Evolutionary conservation across 257 asterid species (phyloP), one percentile per base, ranked within the genome.

Genomic region (Petrea volubilis): DNA sequence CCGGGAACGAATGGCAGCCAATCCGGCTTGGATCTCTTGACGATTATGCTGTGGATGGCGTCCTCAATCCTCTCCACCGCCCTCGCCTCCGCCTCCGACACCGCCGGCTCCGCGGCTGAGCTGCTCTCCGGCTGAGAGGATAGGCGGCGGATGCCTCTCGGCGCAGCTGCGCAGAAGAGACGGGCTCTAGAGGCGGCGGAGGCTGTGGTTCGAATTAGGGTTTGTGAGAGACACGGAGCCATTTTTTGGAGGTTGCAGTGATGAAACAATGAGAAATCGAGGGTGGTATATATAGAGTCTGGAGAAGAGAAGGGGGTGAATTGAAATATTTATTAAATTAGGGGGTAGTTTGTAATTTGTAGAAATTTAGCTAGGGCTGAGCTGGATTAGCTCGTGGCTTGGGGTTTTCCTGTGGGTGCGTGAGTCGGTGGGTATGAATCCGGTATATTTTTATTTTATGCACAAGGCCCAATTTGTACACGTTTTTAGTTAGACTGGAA

Each of bases 1-100:
- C 97, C 96, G 5, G 96, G 96, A 1, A 75, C 68, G 52, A 92
- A 86, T 1, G 88, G 87, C 18, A 87, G 74, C 96, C 96, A 89
- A 60, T 85, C 90, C 1, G 96, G 96, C 12, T 81, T 77, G 5
- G 90, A 86, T 80, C 84, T 75, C 55, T 40, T 74, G 0, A 81
- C 81, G 29, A 87, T 79, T 28, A 81, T 76, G 18, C 79, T 51
- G 41, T 89, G 93, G 24, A 91, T 85, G 3, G 84, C 85, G 29
- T 86, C 95, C 77, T 89, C 97, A 18, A 92, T 83, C 64, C 69
- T 83, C 80, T 79, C 78, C 72, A 89, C 90, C 47, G 84, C 81
- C 73, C 64, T 67, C 6, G 88, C 85, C 66, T 86, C 88, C 15
- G 71, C 71, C 46, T 79, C 86, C 20, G 78, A 17, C 8, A 23